phyloP scores from a whole-genome alignment of 768 basidiomycete genomes.

The Leccinellum rugosiceps region DNA sequence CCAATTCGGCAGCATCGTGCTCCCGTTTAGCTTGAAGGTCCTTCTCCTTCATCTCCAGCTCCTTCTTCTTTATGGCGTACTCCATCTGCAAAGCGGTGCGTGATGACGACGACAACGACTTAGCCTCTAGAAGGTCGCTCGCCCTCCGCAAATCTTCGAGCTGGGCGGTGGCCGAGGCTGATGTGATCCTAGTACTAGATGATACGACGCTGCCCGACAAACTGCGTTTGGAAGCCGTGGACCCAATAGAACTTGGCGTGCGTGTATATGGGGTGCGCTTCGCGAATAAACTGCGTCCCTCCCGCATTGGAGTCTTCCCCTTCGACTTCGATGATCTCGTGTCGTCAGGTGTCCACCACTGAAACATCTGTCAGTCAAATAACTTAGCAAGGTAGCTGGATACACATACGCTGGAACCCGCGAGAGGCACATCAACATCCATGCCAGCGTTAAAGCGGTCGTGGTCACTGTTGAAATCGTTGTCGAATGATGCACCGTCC shows the following conservation, averaged over 20 bases:
- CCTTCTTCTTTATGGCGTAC: not conserved
- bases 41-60: not conserved
- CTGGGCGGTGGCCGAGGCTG: not conserved
- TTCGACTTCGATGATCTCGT: not conserved
- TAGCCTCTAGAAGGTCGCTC: not conserved
- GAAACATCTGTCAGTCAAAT: not conserved
- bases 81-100: not conserved
- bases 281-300: not conserved
- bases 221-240: not conserved
- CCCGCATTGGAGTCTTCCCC: not conserved
- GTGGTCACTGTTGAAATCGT: too few relatives aligned
- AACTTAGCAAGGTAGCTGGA: not conserved
- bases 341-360: not conserved
- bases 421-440: too few relatives aligned
- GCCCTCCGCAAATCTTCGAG: slow-evolving; percentile 1
- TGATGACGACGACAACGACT: not conserved
- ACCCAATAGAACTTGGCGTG: not conserved
- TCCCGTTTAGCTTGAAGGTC: not conserved
- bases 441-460: too few relatives aligned
- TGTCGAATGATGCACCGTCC: too few relatives aligned
- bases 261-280: not conserved
- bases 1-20: too few relatives aligned
- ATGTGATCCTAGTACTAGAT: not conserved
- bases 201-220: not conserved
- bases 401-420: not conserved